Base-by-base conservation (phyloP, 1,139 yeast genomes). In the Kurtzmaniella quercitrusa region DNA sequence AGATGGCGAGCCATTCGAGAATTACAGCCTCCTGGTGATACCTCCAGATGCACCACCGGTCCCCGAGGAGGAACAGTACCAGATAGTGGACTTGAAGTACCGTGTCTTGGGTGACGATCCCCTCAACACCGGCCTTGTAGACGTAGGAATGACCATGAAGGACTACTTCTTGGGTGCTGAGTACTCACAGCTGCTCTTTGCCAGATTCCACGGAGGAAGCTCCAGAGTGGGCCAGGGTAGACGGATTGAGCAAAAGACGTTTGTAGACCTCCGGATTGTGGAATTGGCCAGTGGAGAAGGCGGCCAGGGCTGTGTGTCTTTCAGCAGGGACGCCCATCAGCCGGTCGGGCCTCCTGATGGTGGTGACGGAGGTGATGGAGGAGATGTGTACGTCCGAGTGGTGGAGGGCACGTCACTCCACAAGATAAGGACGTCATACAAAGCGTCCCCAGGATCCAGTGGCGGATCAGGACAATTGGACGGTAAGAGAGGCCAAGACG, bases 321-420 rank as follows among this genome's bases (percentile, higher is more conserved):
- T 93, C 60, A 77, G 85, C 51, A 69, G 96, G 48, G 98, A 89
- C 54, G 88, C 96, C 1, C 87, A 90, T 42, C 68, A 88, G 38
- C 75, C 96, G 0, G 73, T 76, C 16, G 98, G 98, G 0, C 98
- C 98, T 0, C 95, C 98, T 0, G 96, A 91, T 62, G 98, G 98
- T 19, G 98, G 98, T 14, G 98, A 93, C 63, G 98, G 98, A 19
- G 98, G 98, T 5, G 70, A 74, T 48, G 98, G 98, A 11, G 98
- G 98, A 1, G 76, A 85, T 44, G 77, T 93, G 2, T 91, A 84
- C 58, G 77, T 93, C 3, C 87, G 82, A 58, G 96, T 95, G 2
- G 82, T 84, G 2, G 81, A 78, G 38, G 87, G 85, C 14, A 77
- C 82, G 34, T 82, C 93, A 1, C 65, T 93, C 47, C 91, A 89